Evolutionary conservation across 345 rosid genomes (phyloP).

Genomic region (Lepidium aucheri): DNA sequence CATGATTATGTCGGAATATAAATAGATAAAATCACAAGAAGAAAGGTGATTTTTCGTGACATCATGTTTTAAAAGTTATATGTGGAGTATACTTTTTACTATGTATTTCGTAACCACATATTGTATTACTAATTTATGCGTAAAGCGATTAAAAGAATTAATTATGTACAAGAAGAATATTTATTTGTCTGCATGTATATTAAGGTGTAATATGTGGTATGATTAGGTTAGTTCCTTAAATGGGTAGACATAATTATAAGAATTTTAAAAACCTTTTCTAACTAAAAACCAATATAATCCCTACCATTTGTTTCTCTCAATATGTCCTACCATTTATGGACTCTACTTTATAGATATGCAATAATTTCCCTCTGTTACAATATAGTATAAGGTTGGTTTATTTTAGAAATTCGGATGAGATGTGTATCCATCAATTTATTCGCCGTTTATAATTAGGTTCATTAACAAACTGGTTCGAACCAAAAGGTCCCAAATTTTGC

Average conservation of each 20-base stretch:
- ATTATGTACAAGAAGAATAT: background rate
- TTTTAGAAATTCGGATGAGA: background rate
- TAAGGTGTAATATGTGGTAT: background rate
- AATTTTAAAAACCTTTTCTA: slow-evolving; percentile 15
- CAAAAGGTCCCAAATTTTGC: no score
- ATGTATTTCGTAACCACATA: background rate
- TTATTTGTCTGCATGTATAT: background rate
- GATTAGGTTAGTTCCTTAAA: slow-evolving; percentile 15
- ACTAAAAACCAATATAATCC: slow-evolving; percentile 12
- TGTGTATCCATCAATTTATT: slow-evolving; percentile 3
- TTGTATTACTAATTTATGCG: background rate
- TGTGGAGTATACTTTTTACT: no score
- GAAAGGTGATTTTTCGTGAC: no score
- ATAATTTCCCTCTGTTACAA: background rate
- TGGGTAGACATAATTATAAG: slow-evolving; percentile 23
- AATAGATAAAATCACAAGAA: no score
- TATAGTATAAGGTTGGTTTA: background rate
- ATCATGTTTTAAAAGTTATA: no score
- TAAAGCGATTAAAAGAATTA: background rate
- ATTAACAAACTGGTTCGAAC: background rate
- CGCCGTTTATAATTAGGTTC: background rate
- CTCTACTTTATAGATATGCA: slow-evolving; percentile 12
- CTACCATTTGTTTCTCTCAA: slow-evolving; percentile 12
- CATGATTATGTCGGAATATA: no score
- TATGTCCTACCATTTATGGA: slow-evolving; percentile 15